phyloP scores from a whole-genome alignment of 768 basidiomycete genomes.

The Amanita subjunquillea region DNA sequence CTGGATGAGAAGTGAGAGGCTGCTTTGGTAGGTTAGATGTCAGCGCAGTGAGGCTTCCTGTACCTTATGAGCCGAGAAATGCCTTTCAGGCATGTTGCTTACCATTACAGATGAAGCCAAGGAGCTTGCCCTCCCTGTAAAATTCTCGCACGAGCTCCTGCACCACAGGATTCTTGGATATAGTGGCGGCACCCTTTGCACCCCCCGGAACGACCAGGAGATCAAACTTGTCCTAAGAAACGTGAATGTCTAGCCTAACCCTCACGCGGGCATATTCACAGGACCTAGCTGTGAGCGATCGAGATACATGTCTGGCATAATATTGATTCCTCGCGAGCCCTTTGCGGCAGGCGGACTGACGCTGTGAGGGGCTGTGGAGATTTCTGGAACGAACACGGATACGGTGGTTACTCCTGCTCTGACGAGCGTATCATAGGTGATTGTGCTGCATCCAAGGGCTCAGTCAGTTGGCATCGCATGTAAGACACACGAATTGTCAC shows the following conservation, averaged over 20 bases:
- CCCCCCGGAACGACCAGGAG: conserved; percentile 71
- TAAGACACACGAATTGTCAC: conserved; percentile 24
- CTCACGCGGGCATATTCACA: conserved; percentile 19
- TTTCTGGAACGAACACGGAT: conserved; percentile 52
- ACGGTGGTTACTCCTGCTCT: conserved; percentile 59
- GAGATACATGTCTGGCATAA: conserved; percentile 55
- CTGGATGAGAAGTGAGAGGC: conserved; percentile 71
- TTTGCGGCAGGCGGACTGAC: conserved; percentile 39
- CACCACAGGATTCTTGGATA: conserved; percentile 47
- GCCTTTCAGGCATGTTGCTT: not conserved
- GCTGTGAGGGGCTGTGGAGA: conserved; percentile 13
- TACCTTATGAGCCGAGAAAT: not conserved
- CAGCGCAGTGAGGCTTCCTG: conserved; percentile 64
- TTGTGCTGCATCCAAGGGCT: conserved; percentile 39
- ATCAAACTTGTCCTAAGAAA: conserved; percentile 52
- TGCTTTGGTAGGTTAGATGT: conserved; percentile 51
- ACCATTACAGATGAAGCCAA: conserved; percentile 87
- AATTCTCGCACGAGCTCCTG: conserved; percentile 55
- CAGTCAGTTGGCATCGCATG: not conserved
- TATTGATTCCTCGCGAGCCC: conserved; percentile 65
- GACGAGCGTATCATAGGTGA: conserved; percentile 75
- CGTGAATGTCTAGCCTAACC: not conserved
- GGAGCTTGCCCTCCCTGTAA: conserved; percentile 40
- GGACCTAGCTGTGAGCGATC: conserved; percentile 34
- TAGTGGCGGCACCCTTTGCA: conserved; percentile 65